These are phyloP conservation scores for Dothidotthia symphoricarpi DNA, from an alignment of 2,329 filamentous ascomycete species.

Conservation along the genomic window DNA sequence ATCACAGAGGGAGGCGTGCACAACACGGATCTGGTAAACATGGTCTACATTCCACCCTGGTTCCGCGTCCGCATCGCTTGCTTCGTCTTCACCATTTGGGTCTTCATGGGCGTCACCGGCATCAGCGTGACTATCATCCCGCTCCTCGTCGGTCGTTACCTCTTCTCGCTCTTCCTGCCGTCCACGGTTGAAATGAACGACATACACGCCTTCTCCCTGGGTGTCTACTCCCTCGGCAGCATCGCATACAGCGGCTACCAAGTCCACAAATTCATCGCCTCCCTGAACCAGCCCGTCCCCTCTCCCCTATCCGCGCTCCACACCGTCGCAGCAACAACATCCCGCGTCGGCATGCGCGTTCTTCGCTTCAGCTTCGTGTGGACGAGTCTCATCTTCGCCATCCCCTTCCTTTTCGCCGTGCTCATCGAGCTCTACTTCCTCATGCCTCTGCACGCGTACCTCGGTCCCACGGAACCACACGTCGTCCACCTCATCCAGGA, in stretches of 20 bases:
- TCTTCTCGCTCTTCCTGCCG: constrained; percentile 74
- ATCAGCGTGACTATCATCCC: constrained; percentile 83
- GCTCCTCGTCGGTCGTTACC: constrained; percentile 74
- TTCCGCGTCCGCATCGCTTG: constrained; percentile 77
- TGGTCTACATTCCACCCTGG: constrained; percentile 73
- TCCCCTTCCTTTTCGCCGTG: constrained; percentile 76
- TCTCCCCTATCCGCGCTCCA: constrained; percentile 34
- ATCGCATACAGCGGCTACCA: constrained; percentile 56
- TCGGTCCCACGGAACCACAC: constrained; percentile 53
- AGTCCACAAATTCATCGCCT: constrained; percentile 50
- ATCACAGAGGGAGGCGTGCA: constrained; percentile 42
- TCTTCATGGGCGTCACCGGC: constrained; percentile 86
- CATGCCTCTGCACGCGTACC: constrained; percentile 79
- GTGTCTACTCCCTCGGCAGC: constrained; percentile 76
- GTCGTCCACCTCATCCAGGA: constrained; percentile 86
- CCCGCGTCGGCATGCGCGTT: constrained; percentile 35
- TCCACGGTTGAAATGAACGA: constrained; percentile 71
- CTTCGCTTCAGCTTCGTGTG: constrained; percentile 72
- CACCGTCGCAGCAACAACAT: constrained; percentile 26
- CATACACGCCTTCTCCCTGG: constrained; percentile 92
- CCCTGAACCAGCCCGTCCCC: constrained; percentile 25
- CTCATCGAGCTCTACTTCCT: constrained; percentile 86
- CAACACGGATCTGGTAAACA: constrained; percentile 49
- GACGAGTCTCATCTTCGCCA: constrained; percentile 68
- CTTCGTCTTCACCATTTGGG: constrained; percentile 89